Evolutionary conservation across 345 rosid species (phyloP).

Genomic region (Gossypium bickii): DNA sequence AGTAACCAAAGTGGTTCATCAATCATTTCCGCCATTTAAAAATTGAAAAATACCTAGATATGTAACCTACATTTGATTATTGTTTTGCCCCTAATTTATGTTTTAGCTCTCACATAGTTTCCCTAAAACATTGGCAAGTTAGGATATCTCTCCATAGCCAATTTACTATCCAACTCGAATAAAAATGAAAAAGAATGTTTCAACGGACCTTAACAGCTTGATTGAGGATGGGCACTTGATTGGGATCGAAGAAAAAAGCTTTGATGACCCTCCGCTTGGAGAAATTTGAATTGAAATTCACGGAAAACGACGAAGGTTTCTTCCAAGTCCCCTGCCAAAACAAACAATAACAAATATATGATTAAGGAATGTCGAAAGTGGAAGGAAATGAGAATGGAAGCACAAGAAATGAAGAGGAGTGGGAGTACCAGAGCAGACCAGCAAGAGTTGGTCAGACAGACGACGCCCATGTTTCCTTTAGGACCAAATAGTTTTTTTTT

Average conservation of each 20-base stretch:
- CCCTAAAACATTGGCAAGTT: not conserved
- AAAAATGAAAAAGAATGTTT: not conserved
- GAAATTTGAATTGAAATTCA: not conserved
- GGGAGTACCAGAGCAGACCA: not conserved
- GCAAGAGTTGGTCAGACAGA: not conserved
- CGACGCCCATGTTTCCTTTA: not conserved
- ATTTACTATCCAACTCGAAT: not conserved
- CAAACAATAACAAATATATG: not conserved
- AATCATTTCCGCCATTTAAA: not conserved
- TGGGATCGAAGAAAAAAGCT: slow-evolving; percentile 33
- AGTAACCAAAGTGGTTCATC: not conserved
- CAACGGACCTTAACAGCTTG: slow-evolving; percentile 46
- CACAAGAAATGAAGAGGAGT: not conserved
- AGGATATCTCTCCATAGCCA: not conserved
- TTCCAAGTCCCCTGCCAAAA: not conserved
- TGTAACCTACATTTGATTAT: not conserved
- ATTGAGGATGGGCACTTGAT: slow-evolving; percentile 44
- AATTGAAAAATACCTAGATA: not conserved
- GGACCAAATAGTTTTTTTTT: not conserved
- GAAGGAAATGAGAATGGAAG: not conserved
- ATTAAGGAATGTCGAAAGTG: not conserved
- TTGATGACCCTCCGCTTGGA: slow-evolving; percentile 7
- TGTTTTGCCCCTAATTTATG: not conserved
- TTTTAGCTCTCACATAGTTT: not conserved
- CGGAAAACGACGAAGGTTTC: not conserved